Conservation (phyloP, 371 early-diverging fungal genomes). For the Globomyces sp. region DNA sequence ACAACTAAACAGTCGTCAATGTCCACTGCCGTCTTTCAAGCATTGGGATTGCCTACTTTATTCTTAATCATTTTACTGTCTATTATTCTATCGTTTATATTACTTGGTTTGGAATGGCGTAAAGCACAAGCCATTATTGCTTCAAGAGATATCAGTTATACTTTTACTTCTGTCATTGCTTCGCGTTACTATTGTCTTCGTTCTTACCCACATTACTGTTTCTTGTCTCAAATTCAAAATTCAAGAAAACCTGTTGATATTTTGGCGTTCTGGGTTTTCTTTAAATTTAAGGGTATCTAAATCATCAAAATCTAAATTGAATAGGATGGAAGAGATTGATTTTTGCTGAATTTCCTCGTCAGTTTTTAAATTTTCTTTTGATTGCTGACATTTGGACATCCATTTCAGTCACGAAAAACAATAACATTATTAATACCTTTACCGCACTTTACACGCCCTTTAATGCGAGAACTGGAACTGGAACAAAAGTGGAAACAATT, state of each 20-base stretch:
- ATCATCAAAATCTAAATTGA: neutral
- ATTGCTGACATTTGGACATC: slow-evolving; percentile 40
- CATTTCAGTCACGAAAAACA: neutral
- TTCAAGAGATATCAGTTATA: slow-evolving; percentile 71
- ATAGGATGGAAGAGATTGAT: slow-evolving; percentile 83
- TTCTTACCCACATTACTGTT: slow-evolving; percentile 73
- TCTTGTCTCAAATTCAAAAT: slow-evolving; percentile 71
- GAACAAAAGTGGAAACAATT: slow-evolving; percentile 27
- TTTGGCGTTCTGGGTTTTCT: slow-evolving; percentile 85
- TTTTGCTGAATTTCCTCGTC: slow-evolving; percentile 83
- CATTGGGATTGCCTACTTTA: slow-evolving; percentile 1
- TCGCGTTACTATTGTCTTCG: slow-evolving; percentile 56
- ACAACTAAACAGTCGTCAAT: neutral
- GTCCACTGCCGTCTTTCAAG: slow-evolving; percentile 3
- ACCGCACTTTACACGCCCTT: neutral
- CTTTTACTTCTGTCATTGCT: slow-evolving; percentile 73
- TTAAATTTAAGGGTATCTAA: slow-evolving; percentile 69
- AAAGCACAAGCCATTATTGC: slow-evolving; percentile 66
- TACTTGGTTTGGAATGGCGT: slow-evolving; percentile 68
- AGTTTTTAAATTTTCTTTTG: slow-evolving; percentile 62
- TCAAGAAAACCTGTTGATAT: slow-evolving; percentile 64
- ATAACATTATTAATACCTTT: slow-evolving; percentile 13
- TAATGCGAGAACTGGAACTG: neutral
- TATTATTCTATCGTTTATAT: slow-evolving; percentile 64
- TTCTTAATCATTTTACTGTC: slow-evolving; percentile 56